Evolutionary conservation across 768 basidiomycete species (phyloP).

Genomic region (Cystobasidium onofrii): DNA sequence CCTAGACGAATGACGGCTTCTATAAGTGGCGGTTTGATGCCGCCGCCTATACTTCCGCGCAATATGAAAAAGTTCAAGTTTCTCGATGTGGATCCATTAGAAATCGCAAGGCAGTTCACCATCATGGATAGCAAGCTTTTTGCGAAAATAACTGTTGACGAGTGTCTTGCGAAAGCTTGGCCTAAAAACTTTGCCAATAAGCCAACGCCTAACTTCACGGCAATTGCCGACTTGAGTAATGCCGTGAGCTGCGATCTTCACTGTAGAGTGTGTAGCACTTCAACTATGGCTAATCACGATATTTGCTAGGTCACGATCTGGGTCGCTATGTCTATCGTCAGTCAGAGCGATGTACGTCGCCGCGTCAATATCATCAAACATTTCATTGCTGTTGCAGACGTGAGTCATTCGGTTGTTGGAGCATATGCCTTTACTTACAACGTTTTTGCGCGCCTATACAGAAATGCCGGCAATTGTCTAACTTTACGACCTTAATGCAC

Average conservation of each 20-base stretch:
- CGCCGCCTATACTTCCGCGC: constrained; percentile 67
- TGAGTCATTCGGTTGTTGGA: constrained; percentile 47
- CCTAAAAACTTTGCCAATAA: constrained; percentile 55
- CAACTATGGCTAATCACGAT: not conserved
- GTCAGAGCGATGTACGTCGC: constrained; percentile 68
- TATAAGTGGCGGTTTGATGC: constrained; percentile 50
- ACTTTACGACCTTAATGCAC: constrained; percentile 95
- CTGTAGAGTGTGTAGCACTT: too few species aligned
- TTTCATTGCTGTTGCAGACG: constrained; percentile 83
- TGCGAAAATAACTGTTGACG: constrained; percentile 76
- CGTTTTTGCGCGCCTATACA: constrained; percentile 44
- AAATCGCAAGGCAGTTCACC: constrained; percentile 85
- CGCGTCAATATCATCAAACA: constrained; percentile 77
- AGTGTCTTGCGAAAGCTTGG: constrained; percentile 69
- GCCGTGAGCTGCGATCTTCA: constrained; percentile 50
- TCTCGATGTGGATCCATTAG: constrained; percentile 74
- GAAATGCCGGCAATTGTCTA: constrained; percentile 81
- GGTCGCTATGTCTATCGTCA: constrained; percentile 77
- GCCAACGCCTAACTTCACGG: constrained; percentile 62
- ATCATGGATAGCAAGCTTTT: constrained; percentile 80
- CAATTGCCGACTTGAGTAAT: constrained; percentile 80
- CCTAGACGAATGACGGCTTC: constrained; percentile 33
- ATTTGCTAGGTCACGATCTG: constrained; percentile 70
- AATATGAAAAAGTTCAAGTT: constrained; percentile 67
- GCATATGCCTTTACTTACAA: too few species aligned